Evolutionary conservation across 805 yeast species (phyloP).

Genomic region (Yarrowia sp.): DNA sequence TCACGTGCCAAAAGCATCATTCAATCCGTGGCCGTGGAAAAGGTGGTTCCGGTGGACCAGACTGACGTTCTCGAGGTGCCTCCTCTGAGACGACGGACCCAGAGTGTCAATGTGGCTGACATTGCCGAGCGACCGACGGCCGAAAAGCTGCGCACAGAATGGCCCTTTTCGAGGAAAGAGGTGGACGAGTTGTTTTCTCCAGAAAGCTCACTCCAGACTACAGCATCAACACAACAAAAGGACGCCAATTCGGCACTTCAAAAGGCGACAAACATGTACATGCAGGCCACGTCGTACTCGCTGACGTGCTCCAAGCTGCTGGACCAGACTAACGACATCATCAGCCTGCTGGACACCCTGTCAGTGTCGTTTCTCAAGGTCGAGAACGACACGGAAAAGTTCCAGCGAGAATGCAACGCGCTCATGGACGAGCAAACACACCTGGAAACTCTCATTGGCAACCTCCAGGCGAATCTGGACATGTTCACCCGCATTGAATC

Average conservation of each 20-base stretch:
- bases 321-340: slow-evolving; percentile 33
- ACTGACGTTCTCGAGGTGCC: slow-evolving; percentile 20
- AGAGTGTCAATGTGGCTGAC: neutral
- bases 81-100: slow-evolving; percentile 18
- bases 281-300: slow-evolving; percentile 36
- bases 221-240: neutral
- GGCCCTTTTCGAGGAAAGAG: slow-evolving; percentile 27
- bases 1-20: slow-evolving; percentile 37
- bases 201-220: neutral
- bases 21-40: slow-evolving; percentile 37
- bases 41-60: slow-evolving; percentile 2
- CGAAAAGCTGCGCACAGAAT: slow-evolving; percentile 27
- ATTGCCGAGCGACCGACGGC: neutral
- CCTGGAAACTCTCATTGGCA: slow-evolving; percentile 54
- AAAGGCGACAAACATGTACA: slow-evolving; percentile 20
- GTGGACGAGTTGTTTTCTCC: slow-evolving; percentile 6
- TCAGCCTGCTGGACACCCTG: slow-evolving; percentile 54
- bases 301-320: slow-evolving; percentile 33
- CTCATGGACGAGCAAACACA: slow-evolving; percentile 58
- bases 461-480: slow-evolving; percentile 58
- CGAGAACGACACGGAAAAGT: slow-evolving; percentile 65
- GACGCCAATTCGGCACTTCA: neutral
- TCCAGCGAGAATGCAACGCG: slow-evolving; percentile 63
- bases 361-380: slow-evolving; percentile 64
- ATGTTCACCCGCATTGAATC: slow-evolving; percentile 75